Conservation (phyloP, 1,139 yeast genomes). For the Candida glucosophila region DNA sequence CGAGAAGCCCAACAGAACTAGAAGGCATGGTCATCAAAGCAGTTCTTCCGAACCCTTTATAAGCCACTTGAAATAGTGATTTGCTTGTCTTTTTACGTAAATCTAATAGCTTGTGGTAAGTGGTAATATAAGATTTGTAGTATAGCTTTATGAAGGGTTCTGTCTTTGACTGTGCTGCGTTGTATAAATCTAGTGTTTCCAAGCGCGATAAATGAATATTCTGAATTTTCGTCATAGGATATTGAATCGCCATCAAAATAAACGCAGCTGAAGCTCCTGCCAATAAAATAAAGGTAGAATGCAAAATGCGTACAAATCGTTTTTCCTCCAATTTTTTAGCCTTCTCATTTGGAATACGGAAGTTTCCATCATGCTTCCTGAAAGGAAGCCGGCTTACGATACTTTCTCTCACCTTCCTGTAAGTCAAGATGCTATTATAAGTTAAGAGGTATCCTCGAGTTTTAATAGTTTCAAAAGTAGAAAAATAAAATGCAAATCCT, state of each 20-base stretch:
- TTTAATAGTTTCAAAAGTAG: constrained; percentile 78
- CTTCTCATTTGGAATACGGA: constrained; percentile 14
- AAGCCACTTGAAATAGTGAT: constrained; percentile 59
- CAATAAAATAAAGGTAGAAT: constrained; percentile 64
- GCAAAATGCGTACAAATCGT: constrained; percentile 42
- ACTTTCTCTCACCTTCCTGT: constrained; percentile 26
- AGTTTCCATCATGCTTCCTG: background rate
- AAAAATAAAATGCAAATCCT: constrained; percentile 82
- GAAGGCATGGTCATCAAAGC: constrained; percentile 79
- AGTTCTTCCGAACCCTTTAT: constrained; percentile 68
- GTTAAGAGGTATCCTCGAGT: constrained; percentile 54
- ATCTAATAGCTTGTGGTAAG: constrained; percentile 49
- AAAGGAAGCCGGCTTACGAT: constrained; percentile 5
- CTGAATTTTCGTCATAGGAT: constrained; percentile 75
- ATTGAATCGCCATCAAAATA: constrained; percentile 68
- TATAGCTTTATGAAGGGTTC: constrained; percentile 41
- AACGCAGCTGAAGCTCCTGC: constrained; percentile 90
- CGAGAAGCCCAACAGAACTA: constrained; percentile 75
- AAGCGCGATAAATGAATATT: constrained; percentile 69
- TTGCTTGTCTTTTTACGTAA: constrained; percentile 46
- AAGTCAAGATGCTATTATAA: constrained; percentile 51
- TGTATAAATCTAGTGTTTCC: constrained; percentile 69
- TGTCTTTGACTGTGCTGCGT: constrained; percentile 25
- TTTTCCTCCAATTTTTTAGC: constrained; percentile 23
- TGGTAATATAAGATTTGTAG: constrained; percentile 67